Evolutionary conservation across 78 protist species (phyloP).

Genomic region (Protostelium mycophagum): DNA sequence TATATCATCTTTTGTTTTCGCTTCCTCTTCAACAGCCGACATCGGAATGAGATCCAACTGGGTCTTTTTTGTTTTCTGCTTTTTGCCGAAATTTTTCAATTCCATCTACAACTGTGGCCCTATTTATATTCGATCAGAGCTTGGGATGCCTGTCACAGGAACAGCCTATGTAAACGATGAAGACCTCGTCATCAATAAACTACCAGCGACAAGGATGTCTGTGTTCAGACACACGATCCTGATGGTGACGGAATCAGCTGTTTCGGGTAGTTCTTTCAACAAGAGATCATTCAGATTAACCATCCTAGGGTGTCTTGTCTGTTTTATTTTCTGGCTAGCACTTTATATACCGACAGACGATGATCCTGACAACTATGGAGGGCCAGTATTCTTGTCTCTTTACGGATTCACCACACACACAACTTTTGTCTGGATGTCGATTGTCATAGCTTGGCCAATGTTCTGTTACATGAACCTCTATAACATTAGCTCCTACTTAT

Average conservation of each 20-base stretch:
- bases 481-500: neutral
- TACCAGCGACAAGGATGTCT: neutral
- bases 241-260: neutral
- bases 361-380: neutral
- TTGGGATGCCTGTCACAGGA: neutral
- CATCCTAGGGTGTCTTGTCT: neutral
- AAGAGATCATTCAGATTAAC: too few relatives aligned
- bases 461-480: neutral
- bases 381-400: neutral
- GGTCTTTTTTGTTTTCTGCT: too few relatives aligned
- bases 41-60: too few relatives aligned
- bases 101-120: too few relatives aligned
- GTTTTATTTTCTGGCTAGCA: neutral
- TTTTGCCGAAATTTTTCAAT: too few relatives aligned
- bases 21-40: too few relatives aligned
- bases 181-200: neutral
- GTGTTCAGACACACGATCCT: neutral
- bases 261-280: neutral
- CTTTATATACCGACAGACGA: neutral
- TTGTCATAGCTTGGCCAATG: neutral
- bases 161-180: neutral
- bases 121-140: too few relatives aligned
- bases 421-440: neutral
- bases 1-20: too few relatives aligned
- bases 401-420: neutral